Percentiles rank a stretch among this genome's conserved stretches.
Evolutionary conservation across 164 flowering plant species (phyloP).

Genomic region (Vitis rotundifolia): DNA sequence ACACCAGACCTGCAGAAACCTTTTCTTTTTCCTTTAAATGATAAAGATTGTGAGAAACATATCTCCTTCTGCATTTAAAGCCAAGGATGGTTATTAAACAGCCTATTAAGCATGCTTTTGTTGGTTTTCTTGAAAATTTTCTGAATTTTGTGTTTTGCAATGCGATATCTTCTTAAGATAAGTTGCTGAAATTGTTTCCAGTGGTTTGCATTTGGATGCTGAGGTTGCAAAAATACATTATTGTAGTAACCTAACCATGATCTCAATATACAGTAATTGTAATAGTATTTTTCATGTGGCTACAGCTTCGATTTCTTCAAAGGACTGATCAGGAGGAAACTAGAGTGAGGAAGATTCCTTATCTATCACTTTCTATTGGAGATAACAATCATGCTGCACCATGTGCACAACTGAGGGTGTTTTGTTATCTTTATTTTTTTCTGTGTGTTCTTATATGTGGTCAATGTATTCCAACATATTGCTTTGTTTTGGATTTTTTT

Average conservation of each 20-base stretch:
- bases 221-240: not conserved
- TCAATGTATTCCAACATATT: not conserved
- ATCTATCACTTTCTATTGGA: slow-evolving; percentile 8
- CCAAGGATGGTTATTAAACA: no score
- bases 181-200: not conserved
- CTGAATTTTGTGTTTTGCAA: no score
- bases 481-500: not conserved
- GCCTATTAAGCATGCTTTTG: no score
- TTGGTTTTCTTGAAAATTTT: no score
- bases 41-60: no score
- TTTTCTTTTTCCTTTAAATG: no score
- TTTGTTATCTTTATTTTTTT: not conserved
- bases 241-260: not conserved
- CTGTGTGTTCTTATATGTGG: not conserved
- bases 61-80: no score
- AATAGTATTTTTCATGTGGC: slow-evolving; percentile 13
- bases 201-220: not conserved
- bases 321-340: slow-evolving; percentile 68
- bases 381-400: slow-evolving; percentile 8
- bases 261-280: not conserved
- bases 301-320: slow-evolving; percentile 82
- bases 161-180: no score
- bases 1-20: no score
- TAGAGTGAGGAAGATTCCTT: slow-evolving; percentile 35
- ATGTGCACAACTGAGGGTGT: slow-evolving; percentile 7